phyloP scores from a whole-genome alignment of 2,329 filamentous ascomycete genomes.

The Alternaria atra region DNA sequence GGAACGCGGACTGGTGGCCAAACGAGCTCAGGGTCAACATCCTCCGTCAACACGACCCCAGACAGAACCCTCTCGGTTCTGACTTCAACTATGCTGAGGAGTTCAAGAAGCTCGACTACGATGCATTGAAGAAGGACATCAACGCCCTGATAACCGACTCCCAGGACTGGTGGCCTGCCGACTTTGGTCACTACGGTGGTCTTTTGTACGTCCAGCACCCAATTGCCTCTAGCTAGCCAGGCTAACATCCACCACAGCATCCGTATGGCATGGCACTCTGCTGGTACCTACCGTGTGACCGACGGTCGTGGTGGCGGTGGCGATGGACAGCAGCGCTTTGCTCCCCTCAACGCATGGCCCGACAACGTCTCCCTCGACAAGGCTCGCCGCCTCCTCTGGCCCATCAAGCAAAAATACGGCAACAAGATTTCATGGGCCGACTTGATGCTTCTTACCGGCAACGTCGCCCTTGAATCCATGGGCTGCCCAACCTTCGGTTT shows the following conservation, averaged over 20 bases:
- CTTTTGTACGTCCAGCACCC: slow-evolving; percentile 61
- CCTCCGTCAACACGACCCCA: slow-evolving; percentile 73
- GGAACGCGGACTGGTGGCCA: slow-evolving; percentile 79
- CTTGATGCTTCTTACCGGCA: slow-evolving; percentile 74
- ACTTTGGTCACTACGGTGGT: slow-evolving; percentile 83
- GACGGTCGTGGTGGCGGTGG: slow-evolving; percentile 80
- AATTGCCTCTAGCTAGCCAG: not conserved
- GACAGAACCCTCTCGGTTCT: slow-evolving; percentile 69
- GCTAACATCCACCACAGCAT: slow-evolving; percentile 53
- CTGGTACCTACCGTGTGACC: slow-evolving; percentile 78
- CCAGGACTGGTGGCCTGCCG: slow-evolving; percentile 83
- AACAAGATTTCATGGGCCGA: slow-evolving; percentile 85
- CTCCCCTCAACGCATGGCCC: slow-evolving; percentile 83
- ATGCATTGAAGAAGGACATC: slow-evolving; percentile 77
- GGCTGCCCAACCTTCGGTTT: slow-evolving; percentile 78
- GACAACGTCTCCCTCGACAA: slow-evolving; percentile 83
- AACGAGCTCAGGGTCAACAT: slow-evolving; percentile 73
- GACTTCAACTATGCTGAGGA: slow-evolving; percentile 77
- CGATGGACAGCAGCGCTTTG: slow-evolving; percentile 79
- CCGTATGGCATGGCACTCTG: slow-evolving; percentile 82
- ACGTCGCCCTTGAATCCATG: slow-evolving; percentile 80
- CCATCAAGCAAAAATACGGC: slow-evolving; percentile 86
- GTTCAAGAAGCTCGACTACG: slow-evolving; percentile 76
- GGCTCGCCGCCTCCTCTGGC: slow-evolving; percentile 80
- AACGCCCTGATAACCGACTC: slow-evolving; percentile 77